A percentile compares a stretch with the other conserved stretches of the same genome.
phyloP scores from a whole-genome alignment of 306 rosid genomes.

The Acacia confusa region DNA sequence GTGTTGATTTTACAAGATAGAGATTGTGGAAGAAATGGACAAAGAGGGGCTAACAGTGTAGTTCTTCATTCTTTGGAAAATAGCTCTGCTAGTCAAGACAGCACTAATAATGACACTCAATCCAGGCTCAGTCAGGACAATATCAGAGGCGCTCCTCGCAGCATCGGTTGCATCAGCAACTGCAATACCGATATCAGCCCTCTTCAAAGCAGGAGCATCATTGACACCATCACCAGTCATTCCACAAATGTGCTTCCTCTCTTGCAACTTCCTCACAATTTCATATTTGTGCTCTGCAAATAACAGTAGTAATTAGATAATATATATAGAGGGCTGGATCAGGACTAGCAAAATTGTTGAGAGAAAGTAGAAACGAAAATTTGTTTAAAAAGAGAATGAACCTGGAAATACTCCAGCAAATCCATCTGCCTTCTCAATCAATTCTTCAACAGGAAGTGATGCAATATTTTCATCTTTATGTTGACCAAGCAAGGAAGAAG shows the following conservation, averaged over 20 bases:
- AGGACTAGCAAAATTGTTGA: not conserved
- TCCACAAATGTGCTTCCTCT: constrained; percentile 97
- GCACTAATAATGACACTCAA: constrained; percentile 98
- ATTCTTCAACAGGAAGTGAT: constrained; percentile 83
- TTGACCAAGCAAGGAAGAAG: constrained; percentile 89
- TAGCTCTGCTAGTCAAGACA: constrained; percentile 92
- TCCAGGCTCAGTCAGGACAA: constrained; percentile 97
- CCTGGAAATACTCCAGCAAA: constrained; percentile 99
- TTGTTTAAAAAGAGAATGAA: constrained; percentile 25
- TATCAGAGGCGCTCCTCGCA: constrained; percentile 95
- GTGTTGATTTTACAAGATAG: constrained; percentile 16
- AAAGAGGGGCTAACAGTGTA: constrained; percentile 69
- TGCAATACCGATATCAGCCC: constrained; percentile 96
- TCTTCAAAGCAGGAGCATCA: constrained; percentile 97
- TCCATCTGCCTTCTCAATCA: constrained; percentile 96
- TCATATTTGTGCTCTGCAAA: constrained; percentile 86
- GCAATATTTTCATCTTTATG: constrained; percentile 85
- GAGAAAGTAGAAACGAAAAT: not conserved
- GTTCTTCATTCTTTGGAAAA: constrained; percentile 99
- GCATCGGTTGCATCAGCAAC: constrained; percentile 99
- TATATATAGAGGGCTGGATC: not conserved
- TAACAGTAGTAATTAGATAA: not conserved
- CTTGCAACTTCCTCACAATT: constrained; percentile 94
- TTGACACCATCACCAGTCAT: constrained; percentile 99
- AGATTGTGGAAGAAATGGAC: not conserved